Evolutionary conservation across 208 protist species (phyloP).

Genomic region (Polymyxa betae): DNA sequence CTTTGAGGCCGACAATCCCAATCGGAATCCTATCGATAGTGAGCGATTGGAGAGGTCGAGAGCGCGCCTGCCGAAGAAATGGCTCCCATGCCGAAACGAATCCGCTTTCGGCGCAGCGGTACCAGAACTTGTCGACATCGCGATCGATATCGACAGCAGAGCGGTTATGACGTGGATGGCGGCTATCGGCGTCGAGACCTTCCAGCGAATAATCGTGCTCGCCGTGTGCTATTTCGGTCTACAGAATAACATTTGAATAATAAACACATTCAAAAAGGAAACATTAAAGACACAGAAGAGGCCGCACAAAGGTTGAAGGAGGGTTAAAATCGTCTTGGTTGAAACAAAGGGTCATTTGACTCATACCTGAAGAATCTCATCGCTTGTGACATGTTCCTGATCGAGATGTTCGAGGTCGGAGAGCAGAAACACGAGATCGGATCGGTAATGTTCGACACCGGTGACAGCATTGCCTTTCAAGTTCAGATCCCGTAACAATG

Average conservation of each 20-base stretch:
- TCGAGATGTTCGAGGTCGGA: background rate
- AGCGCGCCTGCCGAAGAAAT: background rate
- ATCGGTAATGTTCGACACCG: background rate
- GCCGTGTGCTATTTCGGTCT: background rate
- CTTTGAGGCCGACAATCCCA: background rate
- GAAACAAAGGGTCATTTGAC: no score
- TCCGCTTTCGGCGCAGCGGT: background rate
- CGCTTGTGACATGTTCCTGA: background rate
- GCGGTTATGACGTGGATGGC: no score
- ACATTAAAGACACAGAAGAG: no score
- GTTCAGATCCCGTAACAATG: constrained; percentile 7
- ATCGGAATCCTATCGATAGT: background rate
- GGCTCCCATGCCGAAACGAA: background rate
- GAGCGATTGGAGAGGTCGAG: background rate
- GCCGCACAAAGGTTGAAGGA: no score
- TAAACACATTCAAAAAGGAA: no score
- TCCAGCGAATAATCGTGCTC: background rate
- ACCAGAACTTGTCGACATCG: background rate
- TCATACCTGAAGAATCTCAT: background rate
- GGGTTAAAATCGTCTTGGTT: no score
- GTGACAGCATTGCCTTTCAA: background rate
- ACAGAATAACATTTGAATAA: no score
- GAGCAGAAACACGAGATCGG: background rate
- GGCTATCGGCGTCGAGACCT: no score
- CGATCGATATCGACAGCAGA: background rate